These are phyloP conservation scores for Herpetomonas tarakana DNA, from an alignment of 208 protist genomes.

Conservation along the genomic window DNA sequence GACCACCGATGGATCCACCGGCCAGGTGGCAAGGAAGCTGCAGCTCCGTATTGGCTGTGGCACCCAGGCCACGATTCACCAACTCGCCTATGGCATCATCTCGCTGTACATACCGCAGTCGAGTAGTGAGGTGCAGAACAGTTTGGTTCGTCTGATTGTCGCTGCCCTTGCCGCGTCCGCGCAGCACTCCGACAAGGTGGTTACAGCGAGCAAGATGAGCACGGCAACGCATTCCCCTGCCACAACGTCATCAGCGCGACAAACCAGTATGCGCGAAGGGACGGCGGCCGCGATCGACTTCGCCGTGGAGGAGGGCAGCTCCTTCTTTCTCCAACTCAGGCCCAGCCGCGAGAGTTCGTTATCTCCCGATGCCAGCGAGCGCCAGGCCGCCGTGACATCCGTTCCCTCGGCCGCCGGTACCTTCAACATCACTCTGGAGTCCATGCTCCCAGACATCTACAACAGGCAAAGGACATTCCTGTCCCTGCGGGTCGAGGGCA, in stretches of 20 bases:
- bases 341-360: not conserved
- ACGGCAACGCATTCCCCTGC: no score
- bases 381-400: no score
- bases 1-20: slow-evolving; percentile 3
- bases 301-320: not conserved
- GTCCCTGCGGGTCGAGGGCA: not conserved
- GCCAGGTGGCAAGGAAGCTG: not conserved
- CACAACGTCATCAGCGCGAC: no score
- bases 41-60: not conserved
- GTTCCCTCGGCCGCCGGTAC: no score
- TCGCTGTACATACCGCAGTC: not conserved
- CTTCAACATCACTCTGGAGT: slow-evolving; percentile 2
- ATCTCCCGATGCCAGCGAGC: not conserved
- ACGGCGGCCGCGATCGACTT: not conserved
- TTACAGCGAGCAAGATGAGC: not conserved
- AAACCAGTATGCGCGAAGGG: no score
- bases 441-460: not conserved
- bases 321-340: not conserved
- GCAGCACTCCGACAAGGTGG: not conserved
- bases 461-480: not conserved
- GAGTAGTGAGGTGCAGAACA: not conserved
- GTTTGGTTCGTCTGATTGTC: not conserved
- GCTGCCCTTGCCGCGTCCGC: not conserved
- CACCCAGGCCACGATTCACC: not conserved
- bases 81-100: not conserved